Evolutionary conservation across 2,329 filamentous ascomycete genomes (phyloP), one percentile per base, ranked within the genome.

Genomic region (Cryphonectria japonica): DNA sequence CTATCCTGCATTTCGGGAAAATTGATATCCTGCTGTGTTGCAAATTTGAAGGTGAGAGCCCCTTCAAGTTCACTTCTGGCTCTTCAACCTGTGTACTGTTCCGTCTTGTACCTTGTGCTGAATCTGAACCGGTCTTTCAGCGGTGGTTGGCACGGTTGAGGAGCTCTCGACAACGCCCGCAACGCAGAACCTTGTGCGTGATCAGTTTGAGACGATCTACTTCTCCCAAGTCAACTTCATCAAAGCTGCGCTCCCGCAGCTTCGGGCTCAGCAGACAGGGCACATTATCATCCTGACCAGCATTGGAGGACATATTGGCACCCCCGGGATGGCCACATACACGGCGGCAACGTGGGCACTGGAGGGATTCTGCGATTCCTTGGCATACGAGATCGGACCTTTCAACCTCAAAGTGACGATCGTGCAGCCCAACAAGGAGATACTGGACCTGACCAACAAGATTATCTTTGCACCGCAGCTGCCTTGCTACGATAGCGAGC

Each of bases 401-500:
- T 98, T 98, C 84, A 98, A 98, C 82, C 90, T 98, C 83, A 97
- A 95, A 81, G 89, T 98, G 80, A 98, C 94, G 57, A 95, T 98
- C 75, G 92, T 99, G 61, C 95, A 99, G 84, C 94, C 95, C 37
- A 97, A 94, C 81, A 94, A 97, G 82, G 95, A 98, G 83, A 93
- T 97, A 73, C 90, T 92, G 74, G 90, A 94, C 43, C 86, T 98
- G 70, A 96, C 93, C 39, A 97, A 97, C 82, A 91, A 92, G 69
- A 92, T 98, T 76, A 92, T 91, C 65, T 93, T 95, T 75, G 92
- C 93, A 2, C 95, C 95, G 6, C 90, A 91, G 50, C 88, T 97
- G 78, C 86, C 84, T 26, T 80, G 89, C 72, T 84, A 92, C 74
- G 87, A 91, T 9, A 88, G 88, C 71, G 86, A 89, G 69, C 87